Evolutionary conservation across 1,139 yeast genomes (phyloP).

Genomic region (Yamadazyma atmosphaerica): DNA sequence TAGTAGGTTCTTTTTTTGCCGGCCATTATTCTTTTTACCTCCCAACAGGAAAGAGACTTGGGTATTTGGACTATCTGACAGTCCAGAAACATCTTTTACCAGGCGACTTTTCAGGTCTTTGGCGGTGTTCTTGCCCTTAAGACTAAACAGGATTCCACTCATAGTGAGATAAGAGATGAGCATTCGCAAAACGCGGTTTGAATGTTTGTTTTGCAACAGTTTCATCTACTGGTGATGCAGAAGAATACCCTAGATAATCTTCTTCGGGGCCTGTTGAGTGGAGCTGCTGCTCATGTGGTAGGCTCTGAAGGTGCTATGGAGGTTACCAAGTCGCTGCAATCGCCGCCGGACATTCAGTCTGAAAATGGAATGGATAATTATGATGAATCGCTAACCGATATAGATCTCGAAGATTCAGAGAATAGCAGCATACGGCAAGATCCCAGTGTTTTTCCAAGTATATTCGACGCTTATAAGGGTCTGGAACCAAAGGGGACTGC

Average conservation of each 20-base stretch:
- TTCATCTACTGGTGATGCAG: constrained; percentile 6
- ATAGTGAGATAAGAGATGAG: constrained; percentile 9
- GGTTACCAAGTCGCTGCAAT: constrained; percentile 2
- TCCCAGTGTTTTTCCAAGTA: background rate
- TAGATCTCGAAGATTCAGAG: constrained; percentile 1
- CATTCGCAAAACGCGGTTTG: constrained; percentile 3
- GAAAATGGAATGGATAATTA: background rate
- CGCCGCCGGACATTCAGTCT: background rate
- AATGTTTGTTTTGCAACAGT: background rate
- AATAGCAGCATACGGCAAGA: background rate
- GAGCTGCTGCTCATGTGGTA: constrained; percentile 1
- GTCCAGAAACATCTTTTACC: background rate
- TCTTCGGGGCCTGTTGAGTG: constrained; percentile 1
- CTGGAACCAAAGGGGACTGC: background rate
- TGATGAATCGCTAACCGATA: constrained; percentile 2
- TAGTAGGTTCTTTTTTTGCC: constrained; percentile 1
- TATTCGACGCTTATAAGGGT: background rate
- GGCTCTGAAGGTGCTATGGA: constrained; percentile 4
- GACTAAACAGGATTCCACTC: constrained; percentile 29
- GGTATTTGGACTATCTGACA: background rate
- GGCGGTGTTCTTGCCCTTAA: constrained; percentile 17
- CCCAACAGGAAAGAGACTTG: constrained; percentile 2
- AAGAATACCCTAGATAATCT: constrained; percentile 9
- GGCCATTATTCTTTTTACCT: constrained; percentile 3
- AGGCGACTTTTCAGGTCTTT: background rate